Base-by-base conservation (phyloP, 164 flowering plant genomes). In the Tetracentron sinense region DNA sequence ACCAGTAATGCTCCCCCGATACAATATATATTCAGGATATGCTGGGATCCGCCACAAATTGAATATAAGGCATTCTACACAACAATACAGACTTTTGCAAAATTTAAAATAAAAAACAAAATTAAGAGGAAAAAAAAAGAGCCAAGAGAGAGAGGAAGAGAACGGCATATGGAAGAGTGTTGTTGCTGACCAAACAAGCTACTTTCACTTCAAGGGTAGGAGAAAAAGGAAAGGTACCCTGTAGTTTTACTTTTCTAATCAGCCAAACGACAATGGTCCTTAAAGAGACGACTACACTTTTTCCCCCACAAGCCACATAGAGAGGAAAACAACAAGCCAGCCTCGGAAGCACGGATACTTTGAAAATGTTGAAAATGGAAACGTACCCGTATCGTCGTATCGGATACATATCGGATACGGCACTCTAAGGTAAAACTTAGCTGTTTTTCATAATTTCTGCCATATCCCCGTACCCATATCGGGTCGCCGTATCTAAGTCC, bases 141-240 rank as follows among this genome's bases (percentile, higher is more conserved):
- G 73, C 31, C 69, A 71, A 60, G 60, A 59, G 60, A 66, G 63
- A 49, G 62, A 29, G 58, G 56, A 54, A 67, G 61, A 60, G 48
- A 22, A 62, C 52, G 56, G 62, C 63, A 57, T 54, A 61, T 56
- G 72, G 63, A 69, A 72, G 58, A 67, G 68, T 69, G 79, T 63
- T 69, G 64, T 57, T 69, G 86, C 87, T 86, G 92, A 83, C 87
- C 82, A 77, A 58, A 69, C 69, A 80, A 77, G 73, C 72, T 79
- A 83, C 93, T 87, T 85, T 75, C 72, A 56, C 74, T 67, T 70
- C 56, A 67, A 60, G 69, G 63, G 57, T 64, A 58, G 72, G 59
- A 26, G 54, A 61, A 66, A 73, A 75, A 76, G 72, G 64, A 63
- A 77, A 61, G 65, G 61, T 29, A 64, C 61, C 67, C 65, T 76